Conservation (phyloP, 805 yeast species). For the Candida ponderosae region DNA sequence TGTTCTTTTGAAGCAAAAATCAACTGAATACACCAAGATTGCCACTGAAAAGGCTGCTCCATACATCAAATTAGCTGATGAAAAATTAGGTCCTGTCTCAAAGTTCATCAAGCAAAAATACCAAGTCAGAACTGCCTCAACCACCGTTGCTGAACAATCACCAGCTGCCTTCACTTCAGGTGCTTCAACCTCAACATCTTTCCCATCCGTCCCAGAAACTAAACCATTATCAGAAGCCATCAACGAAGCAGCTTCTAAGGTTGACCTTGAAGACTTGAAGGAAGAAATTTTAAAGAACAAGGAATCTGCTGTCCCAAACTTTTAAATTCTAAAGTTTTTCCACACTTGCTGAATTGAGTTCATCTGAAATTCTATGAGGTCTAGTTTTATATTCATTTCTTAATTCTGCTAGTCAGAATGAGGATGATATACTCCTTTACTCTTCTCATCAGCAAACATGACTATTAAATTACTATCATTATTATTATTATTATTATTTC, state of each 20-base stretch:
- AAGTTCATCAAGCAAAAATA: conserved; percentile 46
- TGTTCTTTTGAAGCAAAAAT: conserved; percentile 41
- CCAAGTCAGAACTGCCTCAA: conserved; percentile 58
- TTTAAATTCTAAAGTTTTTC: too few species aligned
- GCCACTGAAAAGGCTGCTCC: conserved; percentile 56
- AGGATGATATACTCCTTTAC: too few species aligned
- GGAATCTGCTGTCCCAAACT: conserved; percentile 1
- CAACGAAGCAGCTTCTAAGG: conserved; percentile 8
- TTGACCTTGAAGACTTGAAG: conserved; percentile 24
- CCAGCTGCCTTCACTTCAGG: conserved; percentile 8
- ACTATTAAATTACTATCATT: too few species aligned
- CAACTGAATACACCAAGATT: conserved; percentile 33
- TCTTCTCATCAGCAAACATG: too few species aligned
- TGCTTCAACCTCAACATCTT: conserved; percentile 46
- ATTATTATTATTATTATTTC: too few species aligned
- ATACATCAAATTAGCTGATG: conserved; percentile 45
- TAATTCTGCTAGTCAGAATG: too few species aligned
- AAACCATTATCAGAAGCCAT: conserved; percentile 14
- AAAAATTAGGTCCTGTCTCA: conserved; percentile 62
- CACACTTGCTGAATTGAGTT: too few species aligned
- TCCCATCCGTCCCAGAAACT: conserved; percentile 28
- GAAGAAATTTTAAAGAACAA: conserved; percentile 23
- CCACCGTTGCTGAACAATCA: conserved; percentile 39
- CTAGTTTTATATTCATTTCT: too few species aligned
- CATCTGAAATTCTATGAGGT: too few species aligned